Evolutionary conservation across 1,284 basidiomycete genomes (phyloP).

Genomic region (Ganoderma lucidum): DNA sequence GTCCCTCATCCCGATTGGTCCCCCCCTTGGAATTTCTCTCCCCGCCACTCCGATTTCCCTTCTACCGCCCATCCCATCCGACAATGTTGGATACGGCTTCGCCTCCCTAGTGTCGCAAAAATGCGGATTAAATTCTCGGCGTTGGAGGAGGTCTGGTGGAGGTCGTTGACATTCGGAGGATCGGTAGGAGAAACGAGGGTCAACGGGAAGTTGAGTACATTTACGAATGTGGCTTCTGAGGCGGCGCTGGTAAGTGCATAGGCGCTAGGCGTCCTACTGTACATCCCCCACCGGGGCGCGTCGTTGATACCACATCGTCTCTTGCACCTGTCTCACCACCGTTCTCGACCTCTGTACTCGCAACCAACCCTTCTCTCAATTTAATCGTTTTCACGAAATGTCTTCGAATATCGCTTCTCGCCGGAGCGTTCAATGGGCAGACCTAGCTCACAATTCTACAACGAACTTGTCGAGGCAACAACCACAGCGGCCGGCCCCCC

Average conservation of each 20-base stretch:
- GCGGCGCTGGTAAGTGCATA: not conserved
- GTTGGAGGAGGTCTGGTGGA: not conserved
- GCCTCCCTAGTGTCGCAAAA: not conserved
- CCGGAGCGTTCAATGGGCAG: not conserved
- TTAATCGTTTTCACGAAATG: not conserved
- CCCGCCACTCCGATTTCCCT: not conserved
- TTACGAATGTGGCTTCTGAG: not conserved
- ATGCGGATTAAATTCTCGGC: not conserved
- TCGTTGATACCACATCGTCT: not conserved
- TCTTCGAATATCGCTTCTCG: not conserved
- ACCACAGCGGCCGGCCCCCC: not conserved
- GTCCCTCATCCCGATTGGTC: not conserved
- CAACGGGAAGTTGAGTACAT: not conserved
- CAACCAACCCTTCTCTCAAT: not conserved
- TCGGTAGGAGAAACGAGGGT: not conserved
- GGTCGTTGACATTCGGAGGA: not conserved
- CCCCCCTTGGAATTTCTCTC: not conserved
- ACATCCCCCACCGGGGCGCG: not conserved
- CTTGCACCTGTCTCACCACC: not conserved
- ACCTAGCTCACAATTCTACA: not conserved
- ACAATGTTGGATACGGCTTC: not conserved
- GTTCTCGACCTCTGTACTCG: not conserved
- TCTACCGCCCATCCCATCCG: not conserved
- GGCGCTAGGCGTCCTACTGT: not conserved
- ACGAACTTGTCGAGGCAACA: not conserved